These are phyloP conservation scores for Wickerhamomyces bovis DNA, from an alignment of 805 yeast genomes.

Conservation along the genomic window DNA sequence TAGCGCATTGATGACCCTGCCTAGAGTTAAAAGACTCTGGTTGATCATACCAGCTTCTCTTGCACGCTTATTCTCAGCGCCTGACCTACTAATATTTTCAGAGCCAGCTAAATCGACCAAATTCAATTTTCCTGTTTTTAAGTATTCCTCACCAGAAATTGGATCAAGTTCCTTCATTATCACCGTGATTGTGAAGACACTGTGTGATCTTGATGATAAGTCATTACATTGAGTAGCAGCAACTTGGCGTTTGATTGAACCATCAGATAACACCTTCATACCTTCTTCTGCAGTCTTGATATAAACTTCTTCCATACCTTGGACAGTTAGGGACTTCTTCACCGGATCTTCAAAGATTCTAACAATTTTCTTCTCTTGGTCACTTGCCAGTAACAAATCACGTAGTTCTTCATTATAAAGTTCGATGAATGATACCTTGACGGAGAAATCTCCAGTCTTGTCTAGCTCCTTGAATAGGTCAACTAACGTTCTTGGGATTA, in stretches of 20 bases:
- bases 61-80: constrained; percentile 78
- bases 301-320: constrained; percentile 51
- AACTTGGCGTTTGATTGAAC: constrained; percentile 59
- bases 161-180: constrained; percentile 45
- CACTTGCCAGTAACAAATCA: constrained; percentile 45
- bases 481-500: constrained; percentile 54
- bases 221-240: constrained; percentile 78
- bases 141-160: constrained; percentile 42
- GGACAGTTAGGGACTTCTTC: constrained; percentile 42
- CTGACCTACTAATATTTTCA: constrained; percentile 78
- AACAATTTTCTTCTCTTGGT: constrained; percentile 39
- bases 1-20: constrained; percentile 75
- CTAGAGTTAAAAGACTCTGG: constrained; percentile 77
- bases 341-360: constrained; percentile 44
- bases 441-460: constrained; percentile 45
- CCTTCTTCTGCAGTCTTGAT: constrained; percentile 48
- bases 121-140: constrained; percentile 62
- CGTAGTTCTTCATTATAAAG: constrained; percentile 75
- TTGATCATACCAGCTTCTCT: constrained; percentile 90
- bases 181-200: constrained; percentile 67
- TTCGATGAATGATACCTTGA: constrained; percentile 71
- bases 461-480: constrained; percentile 47
- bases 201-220: constrained; percentile 71
- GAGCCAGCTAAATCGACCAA: constrained; percentile 94
- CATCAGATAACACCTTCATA: constrained; percentile 43